These are phyloP conservation scores for Russula olivacea DNA, from an alignment of 768 basidiomycete species.

Conservation along the genomic window DNA sequence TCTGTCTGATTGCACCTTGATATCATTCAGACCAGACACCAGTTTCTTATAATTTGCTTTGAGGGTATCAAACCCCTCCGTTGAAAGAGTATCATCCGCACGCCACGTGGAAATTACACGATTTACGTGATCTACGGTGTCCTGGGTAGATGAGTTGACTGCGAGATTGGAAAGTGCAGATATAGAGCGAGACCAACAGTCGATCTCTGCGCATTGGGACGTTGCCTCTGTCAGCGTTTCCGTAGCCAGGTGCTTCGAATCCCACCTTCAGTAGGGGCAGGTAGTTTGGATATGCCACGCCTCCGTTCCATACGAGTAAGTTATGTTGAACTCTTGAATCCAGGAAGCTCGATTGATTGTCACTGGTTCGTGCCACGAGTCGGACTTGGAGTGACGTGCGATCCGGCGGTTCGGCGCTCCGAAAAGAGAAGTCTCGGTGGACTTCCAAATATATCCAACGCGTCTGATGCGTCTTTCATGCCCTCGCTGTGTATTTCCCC, in stretches of 20 bases:
- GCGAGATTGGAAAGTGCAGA: constrained; percentile 50
- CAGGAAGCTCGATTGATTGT: not conserved
- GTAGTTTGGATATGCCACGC: constrained; percentile 53
- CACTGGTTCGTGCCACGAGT: not conserved
- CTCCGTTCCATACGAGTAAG: constrained; percentile 53
- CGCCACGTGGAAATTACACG: constrained; percentile 68
- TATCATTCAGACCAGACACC: constrained; percentile 52
- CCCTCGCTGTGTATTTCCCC: not conserved
- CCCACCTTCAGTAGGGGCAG: constrained; percentile 72
- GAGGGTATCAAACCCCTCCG: constrained; percentile 65
- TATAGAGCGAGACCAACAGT: constrained; percentile 69
- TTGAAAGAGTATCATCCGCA: constrained; percentile 57
- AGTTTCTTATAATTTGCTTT: constrained; percentile 61
- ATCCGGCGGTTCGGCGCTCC: not conserved
- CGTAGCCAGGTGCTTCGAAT: constrained; percentile 26
- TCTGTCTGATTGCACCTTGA: constrained; percentile 50
- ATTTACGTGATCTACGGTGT: constrained; percentile 69
- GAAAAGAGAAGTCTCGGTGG: not conserved
- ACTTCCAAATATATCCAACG: not conserved
- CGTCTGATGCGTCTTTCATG: constrained; percentile 8
- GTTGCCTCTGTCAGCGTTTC: constrained; percentile 12
- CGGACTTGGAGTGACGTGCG: not conserved
- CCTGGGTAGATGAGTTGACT: constrained; percentile 42
- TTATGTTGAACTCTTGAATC: constrained; percentile 32
- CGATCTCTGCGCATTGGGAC: constrained; percentile 48